Evolutionary conservation across 2,329 filamentous ascomycete species (phyloP).

Genomic region (Talaromyces islandicus): DNA sequence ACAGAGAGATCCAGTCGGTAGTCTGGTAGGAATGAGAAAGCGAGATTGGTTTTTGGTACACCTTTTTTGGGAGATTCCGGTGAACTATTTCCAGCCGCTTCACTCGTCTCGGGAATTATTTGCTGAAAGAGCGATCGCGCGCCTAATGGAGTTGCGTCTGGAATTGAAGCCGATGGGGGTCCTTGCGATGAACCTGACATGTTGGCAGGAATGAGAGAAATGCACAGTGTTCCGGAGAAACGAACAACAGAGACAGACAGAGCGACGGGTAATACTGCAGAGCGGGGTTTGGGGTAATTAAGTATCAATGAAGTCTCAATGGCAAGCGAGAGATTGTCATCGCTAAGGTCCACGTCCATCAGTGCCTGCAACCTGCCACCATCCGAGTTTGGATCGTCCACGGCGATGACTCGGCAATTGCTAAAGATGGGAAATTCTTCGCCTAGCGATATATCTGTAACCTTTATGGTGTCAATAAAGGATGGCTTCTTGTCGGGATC

Average conservation of each 20-base stretch:
- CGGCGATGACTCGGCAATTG: conserved; percentile 92
- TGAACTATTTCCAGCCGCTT: conserved; percentile 13
- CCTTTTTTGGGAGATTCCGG: conserved; percentile 44
- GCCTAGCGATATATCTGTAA: conserved; percentile 88
- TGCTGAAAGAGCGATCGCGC: conserved; percentile 6
- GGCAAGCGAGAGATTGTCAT: conserved; percentile 83
- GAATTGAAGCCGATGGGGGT: conserved; percentile 25
- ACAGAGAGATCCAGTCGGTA: conserved; percentile 62
- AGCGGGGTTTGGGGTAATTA: conserved; percentile 87
- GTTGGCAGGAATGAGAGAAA: conserved; percentile 77
- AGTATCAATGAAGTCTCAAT: conserved; percentile 90
- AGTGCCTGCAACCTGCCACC: conserved; percentile 81
- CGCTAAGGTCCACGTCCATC: conserved; percentile 95
- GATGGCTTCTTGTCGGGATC: conserved; percentile 79
- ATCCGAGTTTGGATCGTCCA: conserved; percentile 51
- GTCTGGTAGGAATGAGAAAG: conserved; percentile 74
- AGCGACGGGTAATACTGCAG: conserved; percentile 85
- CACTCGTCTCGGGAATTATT: conserved; percentile 9
- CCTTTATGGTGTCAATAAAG: conserved; percentile 87
- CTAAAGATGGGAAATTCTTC: conserved; percentile 99
- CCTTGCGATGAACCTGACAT: conserved; percentile 29
- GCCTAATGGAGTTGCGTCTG: conserved; percentile 9
- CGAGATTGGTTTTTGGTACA: conserved; percentile 75
- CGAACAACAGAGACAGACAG: conserved; percentile 85
- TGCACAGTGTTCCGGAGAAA: conserved; percentile 89